Evolutionary conservation across 2,329 filamentous ascomycete genomes (phyloP).

Genomic region (Sordariomycetes sp.): DNA sequence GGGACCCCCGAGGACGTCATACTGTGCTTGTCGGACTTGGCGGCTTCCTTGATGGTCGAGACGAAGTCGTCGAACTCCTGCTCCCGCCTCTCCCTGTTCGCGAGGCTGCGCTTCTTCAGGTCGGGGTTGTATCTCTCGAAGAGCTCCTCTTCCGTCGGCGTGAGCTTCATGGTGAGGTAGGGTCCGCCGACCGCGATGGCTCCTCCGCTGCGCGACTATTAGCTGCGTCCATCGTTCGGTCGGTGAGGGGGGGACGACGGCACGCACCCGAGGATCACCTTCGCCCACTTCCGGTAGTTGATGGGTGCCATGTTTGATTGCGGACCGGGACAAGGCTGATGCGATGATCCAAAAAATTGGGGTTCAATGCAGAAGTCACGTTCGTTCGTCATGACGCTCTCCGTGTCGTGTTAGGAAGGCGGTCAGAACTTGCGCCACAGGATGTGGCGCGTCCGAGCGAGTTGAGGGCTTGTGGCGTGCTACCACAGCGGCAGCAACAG

Average conservation of each 20-base stretch:
- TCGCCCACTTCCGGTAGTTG: conserved; percentile 46
- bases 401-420: neutral
- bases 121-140: conserved; percentile 91
- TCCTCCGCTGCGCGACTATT: conserved; percentile 44
- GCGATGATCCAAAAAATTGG: neutral
- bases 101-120: conserved; percentile 79
- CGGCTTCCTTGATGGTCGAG: conserved; percentile 71
- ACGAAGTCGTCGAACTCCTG: conserved; percentile 90
- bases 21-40: conserved; percentile 89
- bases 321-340: neutral
- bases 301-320: conserved; percentile 3
- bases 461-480: neutral
- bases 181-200: conserved; percentile 74
- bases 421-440: neutral
- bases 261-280: conserved; percentile 61
- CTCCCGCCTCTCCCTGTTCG: conserved; percentile 62
- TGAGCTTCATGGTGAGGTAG: conserved; percentile 67
- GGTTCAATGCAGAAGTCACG: neutral
- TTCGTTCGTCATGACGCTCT: neutral
- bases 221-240: neutral
- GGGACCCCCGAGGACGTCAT: conserved; percentile 23
- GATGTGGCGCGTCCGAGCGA: neutral
- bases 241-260: conserved; percentile 6
- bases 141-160: conserved; percentile 83
- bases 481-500: neutral